Percentiles rank a stretch among this genome's conserved stretches.
Conservation (phyloP, 2,329 filamentous ascomycete species). For the Metarhizium humberi region DNA sequence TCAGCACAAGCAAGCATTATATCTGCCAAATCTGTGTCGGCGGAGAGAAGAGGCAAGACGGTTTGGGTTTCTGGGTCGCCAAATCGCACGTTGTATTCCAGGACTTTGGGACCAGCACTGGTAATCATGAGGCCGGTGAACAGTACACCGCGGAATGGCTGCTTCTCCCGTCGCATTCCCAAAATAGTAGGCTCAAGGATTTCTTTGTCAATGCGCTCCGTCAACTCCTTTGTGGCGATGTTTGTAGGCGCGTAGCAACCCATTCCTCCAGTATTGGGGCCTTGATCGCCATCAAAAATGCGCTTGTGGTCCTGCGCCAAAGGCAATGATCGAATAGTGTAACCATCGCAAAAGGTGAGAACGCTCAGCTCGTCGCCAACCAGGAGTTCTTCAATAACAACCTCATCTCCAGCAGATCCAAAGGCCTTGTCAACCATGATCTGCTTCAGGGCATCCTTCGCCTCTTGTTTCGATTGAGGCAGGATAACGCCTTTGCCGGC, state of each 20-base stretch:
- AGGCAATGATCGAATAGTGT: conserved; percentile 72
- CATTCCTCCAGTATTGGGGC: conserved; percentile 96
- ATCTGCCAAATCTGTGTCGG: conserved; percentile 75
- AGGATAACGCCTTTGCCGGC: conserved; percentile 95
- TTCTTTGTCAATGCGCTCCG: conserved; percentile 67
- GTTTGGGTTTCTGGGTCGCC: conserved; percentile 90
- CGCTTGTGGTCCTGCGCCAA: conserved; percentile 96
- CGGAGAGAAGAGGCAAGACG: conserved; percentile 65
- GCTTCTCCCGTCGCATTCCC: conserved; percentile 75
- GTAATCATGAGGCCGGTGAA: conserved; percentile 96
- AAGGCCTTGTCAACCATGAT: conserved; percentile 90
- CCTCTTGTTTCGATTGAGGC: conserved; percentile 72
- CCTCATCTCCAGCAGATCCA: conserved; percentile 75
- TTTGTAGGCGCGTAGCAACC: conserved; percentile 92
- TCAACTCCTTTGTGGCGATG: conserved; percentile 64
- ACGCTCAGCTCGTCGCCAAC: conserved; percentile 89
- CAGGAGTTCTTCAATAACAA: conserved; percentile 92
- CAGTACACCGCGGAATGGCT: conserved; percentile 63
- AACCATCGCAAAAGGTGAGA: conserved; percentile 84
- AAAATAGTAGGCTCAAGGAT: conserved; percentile 85
- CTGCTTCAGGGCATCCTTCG: conserved; percentile 68
- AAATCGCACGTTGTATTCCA: conserved; percentile 91
- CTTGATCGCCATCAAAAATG: conserved; percentile 80
- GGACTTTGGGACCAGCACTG: conserved; percentile 64
- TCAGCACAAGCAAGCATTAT: conserved; percentile 80